Conservation (phyloP, 1,284 basidiomycete species). For the Laetiporus sulphureus region DNA sequence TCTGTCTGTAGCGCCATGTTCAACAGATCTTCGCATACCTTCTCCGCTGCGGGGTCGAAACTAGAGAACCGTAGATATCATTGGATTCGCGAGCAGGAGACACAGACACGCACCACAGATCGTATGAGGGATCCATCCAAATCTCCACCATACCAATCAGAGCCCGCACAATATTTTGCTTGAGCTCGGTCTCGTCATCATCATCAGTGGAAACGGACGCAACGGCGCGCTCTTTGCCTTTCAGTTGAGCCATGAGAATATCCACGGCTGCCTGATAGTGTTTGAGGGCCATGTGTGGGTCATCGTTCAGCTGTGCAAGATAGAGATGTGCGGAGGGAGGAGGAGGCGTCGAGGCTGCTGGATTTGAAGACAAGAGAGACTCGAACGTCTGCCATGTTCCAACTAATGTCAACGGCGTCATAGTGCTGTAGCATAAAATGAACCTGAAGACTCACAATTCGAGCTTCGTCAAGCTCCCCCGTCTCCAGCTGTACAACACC, state of each 20-base stretch:
- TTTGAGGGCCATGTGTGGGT: conserved; percentile 70
- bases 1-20: conserved; percentile 68
- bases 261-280: conserved; percentile 81
- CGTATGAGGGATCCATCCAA: conserved; percentile 87
- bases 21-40: conserved; percentile 77
- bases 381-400: conserved; percentile 72
- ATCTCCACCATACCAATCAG: conserved; percentile 91
- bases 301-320: conserved; percentile 80
- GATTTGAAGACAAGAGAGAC: conserved; percentile 54
- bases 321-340: conserved; percentile 85
- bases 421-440: too few species aligned
- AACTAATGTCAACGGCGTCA: too few species aligned
- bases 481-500: conserved; percentile 74
- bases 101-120: conserved; percentile 67
- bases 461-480: conserved; percentile 73
- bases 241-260: conserved; percentile 64
- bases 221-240: conserved; percentile 57
- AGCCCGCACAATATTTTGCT: conserved; percentile 73
- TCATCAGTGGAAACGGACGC: conserved; percentile 32
- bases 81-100: too few species aligned
- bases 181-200: conserved; percentile 58
- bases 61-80: conserved; percentile 40
- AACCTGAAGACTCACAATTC: too few species aligned
- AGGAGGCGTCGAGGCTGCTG: conserved; percentile 49
- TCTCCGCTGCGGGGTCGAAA: conserved; percentile 74